Evolutionary conservation across 2,329 filamentous ascomycete species (phyloP).

Genomic region (Colletotrichum simmondsii): DNA sequence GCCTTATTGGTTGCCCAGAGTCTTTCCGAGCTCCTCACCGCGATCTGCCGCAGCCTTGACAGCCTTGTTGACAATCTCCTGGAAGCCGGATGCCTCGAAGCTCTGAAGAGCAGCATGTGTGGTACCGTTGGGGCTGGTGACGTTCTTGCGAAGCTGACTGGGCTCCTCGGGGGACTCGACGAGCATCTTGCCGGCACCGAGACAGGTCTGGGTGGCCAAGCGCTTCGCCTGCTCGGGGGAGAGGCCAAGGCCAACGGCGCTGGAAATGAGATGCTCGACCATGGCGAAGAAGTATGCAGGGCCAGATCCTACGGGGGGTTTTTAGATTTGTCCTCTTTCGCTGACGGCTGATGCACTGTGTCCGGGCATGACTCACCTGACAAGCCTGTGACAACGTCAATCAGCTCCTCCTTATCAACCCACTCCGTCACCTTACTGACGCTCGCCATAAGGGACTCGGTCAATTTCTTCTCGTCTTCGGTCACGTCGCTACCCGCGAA

Average conservation of each 20-base stretch:
- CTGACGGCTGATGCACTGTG: not conserved
- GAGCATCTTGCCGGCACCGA: constrained; percentile 63
- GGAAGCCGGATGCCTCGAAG: constrained; percentile 56
- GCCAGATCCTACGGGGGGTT: constrained; percentile 52
- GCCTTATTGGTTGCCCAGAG: constrained; percentile 29
- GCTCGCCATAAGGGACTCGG: constrained; percentile 53
- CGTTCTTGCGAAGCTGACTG: constrained; percentile 59
- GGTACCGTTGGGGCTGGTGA: constrained; percentile 64
- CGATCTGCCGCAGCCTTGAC: constrained; percentile 57
- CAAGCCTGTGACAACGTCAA: constrained; percentile 62
- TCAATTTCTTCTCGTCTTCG: constrained; percentile 52
- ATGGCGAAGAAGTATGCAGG: constrained; percentile 65
- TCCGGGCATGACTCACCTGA: constrained; percentile 49
- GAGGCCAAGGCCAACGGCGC: constrained; percentile 55
- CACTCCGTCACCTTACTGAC: constrained; percentile 61
- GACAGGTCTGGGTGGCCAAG: constrained; percentile 60
- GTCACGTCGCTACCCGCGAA: constrained; percentile 56
- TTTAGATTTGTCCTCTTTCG: not conserved
- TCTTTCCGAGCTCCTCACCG: constrained; percentile 56
- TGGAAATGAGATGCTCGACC: constrained; percentile 61
- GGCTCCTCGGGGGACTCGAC: constrained; percentile 57
- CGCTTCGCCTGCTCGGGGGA: constrained; percentile 59
- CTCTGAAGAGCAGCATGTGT: constrained; percentile 60
- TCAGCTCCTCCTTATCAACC: constrained; percentile 60
- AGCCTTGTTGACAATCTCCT: constrained; percentile 55